phyloP scores from a whole-genome alignment of 257 asterid species.

The Solanum pennellii region DNA sequence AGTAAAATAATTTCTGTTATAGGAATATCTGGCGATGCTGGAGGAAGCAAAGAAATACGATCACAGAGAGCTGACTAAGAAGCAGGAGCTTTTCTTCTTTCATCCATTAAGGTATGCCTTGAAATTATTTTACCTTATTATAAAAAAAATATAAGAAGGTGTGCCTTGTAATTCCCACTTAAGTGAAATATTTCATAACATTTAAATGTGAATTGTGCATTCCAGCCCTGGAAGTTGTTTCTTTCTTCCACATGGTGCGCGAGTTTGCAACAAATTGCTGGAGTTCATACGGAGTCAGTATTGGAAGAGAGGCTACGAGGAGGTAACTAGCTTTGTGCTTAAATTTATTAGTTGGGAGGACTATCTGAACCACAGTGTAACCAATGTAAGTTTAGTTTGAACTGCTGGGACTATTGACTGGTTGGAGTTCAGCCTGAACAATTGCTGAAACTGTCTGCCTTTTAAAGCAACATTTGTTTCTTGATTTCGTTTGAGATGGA shows the following conservation, averaged over 20 bases:
- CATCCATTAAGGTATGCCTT: constrained; percentile 71
- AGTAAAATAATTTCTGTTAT: constrained; percentile 11
- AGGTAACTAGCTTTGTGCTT: constrained; percentile 33
- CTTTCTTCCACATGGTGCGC: constrained; percentile 91
- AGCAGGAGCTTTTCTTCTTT: constrained; percentile 97
- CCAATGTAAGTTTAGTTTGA: neutral
- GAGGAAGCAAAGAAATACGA: constrained; percentile 99
- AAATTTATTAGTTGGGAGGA: neutral
- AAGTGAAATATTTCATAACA: neutral
- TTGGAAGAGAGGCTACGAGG: constrained; percentile 93
- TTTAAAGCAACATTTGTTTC: neutral
- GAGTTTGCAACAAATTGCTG: constrained; percentile 78
- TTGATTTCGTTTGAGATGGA: neutral
- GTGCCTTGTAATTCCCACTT: neutral
- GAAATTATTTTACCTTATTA: neutral
- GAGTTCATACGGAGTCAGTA: constrained; percentile 70
- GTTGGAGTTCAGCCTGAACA: neutral
- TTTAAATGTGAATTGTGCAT: neutral
- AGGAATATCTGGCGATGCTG: constrained; percentile 77
- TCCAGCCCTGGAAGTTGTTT: constrained; percentile 97
- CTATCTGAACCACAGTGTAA: neutral
- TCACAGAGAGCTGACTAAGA: constrained; percentile 90
- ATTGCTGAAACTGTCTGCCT: neutral
- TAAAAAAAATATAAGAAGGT: neutral
- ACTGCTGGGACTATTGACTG: neutral